Conservation (phyloP, 768 basidiomycete species). For the Psilocybe cubensis region DNA sequence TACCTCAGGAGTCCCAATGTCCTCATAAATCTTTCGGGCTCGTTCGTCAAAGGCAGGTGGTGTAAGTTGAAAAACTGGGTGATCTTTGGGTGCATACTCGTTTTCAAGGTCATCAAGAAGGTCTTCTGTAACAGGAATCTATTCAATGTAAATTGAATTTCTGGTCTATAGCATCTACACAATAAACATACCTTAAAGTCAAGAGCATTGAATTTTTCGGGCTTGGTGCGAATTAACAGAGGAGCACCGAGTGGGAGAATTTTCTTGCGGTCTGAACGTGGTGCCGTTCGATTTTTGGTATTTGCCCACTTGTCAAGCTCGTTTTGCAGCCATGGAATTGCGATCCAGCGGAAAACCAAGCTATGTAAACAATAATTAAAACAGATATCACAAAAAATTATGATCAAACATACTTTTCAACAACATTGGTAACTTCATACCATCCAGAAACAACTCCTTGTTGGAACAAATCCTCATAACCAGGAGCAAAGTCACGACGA, state of each 20-base stretch:
- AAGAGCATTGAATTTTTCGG: constrained; percentile 26
- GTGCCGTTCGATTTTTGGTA: constrained; percentile 22
- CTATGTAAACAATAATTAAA: constrained; percentile 22
- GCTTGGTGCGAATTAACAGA: constrained; percentile 29
- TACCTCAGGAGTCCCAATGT: constrained; percentile 27
- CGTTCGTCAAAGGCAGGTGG: constrained; percentile 30
- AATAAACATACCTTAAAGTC: constrained; percentile 27
- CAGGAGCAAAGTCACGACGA: constrained; percentile 32
- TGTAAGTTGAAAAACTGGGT: constrained; percentile 37
- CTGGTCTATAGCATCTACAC: not conserved
- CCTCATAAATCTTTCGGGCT: constrained; percentile 19
- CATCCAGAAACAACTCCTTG: constrained; percentile 24
- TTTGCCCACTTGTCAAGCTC: constrained; percentile 35
- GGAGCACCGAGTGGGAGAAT: constrained; percentile 44
- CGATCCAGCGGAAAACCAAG: constrained; percentile 42
- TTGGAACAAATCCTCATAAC: constrained; percentile 39
- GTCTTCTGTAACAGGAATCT: constrained; percentile 22
- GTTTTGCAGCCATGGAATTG: constrained; percentile 42
- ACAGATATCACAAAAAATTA: not conserved
- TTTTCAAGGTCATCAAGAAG: constrained; percentile 23
- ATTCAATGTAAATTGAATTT: not conserved
- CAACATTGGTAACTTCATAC: constrained; percentile 6
- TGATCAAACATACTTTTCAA: constrained; percentile 4
- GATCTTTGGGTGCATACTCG: constrained; percentile 32
- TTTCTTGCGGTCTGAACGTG: constrained; percentile 35